These are phyloP conservation scores for Leishmania guyanensis DNA, from an alignment of 208 protist species.

Conservation along the genomic window DNA sequence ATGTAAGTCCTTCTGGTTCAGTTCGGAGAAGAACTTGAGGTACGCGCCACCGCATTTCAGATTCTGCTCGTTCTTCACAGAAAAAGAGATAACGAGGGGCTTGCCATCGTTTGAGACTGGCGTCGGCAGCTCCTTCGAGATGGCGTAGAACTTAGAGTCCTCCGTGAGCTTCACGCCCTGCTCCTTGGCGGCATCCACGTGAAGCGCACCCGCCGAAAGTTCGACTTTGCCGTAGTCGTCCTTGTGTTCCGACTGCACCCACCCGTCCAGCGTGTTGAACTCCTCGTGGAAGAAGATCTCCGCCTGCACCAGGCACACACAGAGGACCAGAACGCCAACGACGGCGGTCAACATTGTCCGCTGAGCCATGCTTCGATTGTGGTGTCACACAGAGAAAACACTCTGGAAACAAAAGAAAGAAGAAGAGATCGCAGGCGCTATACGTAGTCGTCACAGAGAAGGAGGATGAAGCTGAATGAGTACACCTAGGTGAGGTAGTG, in stretches of 20 bases:
- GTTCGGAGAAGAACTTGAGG: conserved; percentile 91
- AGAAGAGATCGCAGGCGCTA: neutral
- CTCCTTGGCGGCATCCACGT: conserved; percentile 65
- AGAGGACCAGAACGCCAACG: conserved; percentile 27
- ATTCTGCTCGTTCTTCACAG: conserved; percentile 90
- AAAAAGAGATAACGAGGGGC: conserved; percentile 92
- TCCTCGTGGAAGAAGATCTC: conserved; percentile 75
- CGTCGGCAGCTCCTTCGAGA: conserved; percentile 76
- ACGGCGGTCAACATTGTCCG: conserved; percentile 21
- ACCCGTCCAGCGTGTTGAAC: conserved; percentile 67
- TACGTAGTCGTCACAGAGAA: neutral
- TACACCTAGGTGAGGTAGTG: neutral
- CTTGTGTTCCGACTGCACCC: conserved; percentile 55
- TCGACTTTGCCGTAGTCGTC: conserved; percentile 69
- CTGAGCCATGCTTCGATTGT: conserved; percentile 5
- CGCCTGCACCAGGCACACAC: conserved; percentile 33
- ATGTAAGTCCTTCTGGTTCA: conserved; percentile 83
- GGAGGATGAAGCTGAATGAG: neutral
- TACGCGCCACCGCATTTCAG: conserved; percentile 94
- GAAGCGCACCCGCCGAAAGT: conserved; percentile 50
- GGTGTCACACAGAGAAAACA: neutral
- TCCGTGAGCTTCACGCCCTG: conserved; percentile 88
- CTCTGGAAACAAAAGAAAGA: neutral
- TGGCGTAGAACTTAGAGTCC: conserved; percentile 88
- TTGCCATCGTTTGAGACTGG: conserved; percentile 86